Evolutionary conservation across 2,329 filamentous ascomycete species (phyloP).

Genomic region (Apiospora arundinis): DNA sequence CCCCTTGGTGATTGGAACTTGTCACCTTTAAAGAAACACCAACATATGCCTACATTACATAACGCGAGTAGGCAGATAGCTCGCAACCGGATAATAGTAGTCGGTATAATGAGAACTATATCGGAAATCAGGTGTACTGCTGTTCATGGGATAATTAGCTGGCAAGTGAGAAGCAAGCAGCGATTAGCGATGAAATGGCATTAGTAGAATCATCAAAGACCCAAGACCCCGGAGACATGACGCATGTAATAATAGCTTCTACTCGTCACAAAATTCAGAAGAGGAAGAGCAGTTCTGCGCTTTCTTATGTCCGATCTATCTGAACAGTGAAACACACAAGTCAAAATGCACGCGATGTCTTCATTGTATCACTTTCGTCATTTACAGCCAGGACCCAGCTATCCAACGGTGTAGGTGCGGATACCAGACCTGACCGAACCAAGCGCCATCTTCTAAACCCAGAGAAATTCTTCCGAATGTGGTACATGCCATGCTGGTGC

Average conservation of each 20-base stretch:
- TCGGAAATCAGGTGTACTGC: too few relatives aligned
- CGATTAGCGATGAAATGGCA: too few relatives aligned
- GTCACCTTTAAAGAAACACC: too few relatives aligned
- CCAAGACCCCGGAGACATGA: background rate
- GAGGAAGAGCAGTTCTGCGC: background rate
- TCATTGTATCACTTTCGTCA: slow-evolving; percentile 17
- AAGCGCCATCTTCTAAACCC: slow-evolving; percentile 7
- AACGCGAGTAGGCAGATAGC: too few relatives aligned
- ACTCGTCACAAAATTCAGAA: background rate
- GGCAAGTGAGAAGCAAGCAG: too few relatives aligned
- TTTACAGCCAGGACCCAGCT: background rate
- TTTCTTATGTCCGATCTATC: background rate
- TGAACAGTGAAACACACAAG: background rate
- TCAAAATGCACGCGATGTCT: background rate
- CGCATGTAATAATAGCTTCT: background rate
- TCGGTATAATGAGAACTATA: too few relatives aligned
- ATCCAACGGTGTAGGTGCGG: background rate
- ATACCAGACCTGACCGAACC: background rate
- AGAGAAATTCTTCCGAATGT: background rate
- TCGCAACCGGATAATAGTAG: too few relatives aligned
- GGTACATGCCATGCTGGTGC: background rate
- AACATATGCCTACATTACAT: too few relatives aligned
- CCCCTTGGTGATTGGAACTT: too few relatives aligned
- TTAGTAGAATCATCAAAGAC: background rate
- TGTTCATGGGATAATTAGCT: too few relatives aligned